A percentile compares a stretch with the other conserved stretches of the same genome.
Evolutionary conservation across 2,329 filamentous ascomycete genomes (phyloP).

Genomic region (Drechslerella dactyloides): DNA sequence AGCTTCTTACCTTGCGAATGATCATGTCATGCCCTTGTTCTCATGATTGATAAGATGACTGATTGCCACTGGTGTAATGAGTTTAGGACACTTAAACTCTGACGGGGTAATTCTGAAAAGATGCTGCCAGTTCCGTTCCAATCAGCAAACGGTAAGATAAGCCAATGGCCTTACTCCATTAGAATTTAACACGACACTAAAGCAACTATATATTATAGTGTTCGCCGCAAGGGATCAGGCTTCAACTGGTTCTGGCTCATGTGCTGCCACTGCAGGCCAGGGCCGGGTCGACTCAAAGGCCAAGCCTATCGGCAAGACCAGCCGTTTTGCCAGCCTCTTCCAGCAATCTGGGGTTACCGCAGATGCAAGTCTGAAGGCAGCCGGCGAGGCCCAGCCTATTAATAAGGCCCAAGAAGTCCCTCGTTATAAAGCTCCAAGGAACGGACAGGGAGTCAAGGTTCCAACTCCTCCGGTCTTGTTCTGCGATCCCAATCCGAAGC

Average conservation of each 20-base stretch:
- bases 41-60: too few relatives aligned
- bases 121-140: neutral
- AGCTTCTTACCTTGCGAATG: too few relatives aligned
- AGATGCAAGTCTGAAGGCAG: neutral
- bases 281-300: neutral
- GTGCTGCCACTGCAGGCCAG: neutral
- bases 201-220: neutral
- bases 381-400: conserved; percentile 4
- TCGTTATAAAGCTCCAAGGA: conserved; percentile 32
- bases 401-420: conserved; percentile 12
- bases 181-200: neutral
- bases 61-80: neutral
- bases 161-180: neutral
- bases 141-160: neutral
- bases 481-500: conserved; percentile 20
- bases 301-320: conserved; percentile 14
- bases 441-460: conserved; percentile 20
- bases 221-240: neutral
- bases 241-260: neutral
- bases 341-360: neutral
- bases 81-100: neutral
- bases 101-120: neutral
- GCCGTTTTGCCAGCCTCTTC: conserved; percentile 35
- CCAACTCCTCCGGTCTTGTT: conserved; percentile 22
- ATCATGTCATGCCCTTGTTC: too few relatives aligned